Base-by-base conservation (phyloP, 495 filamentous ascomycete species). In the Arthonia radiata region DNA sequence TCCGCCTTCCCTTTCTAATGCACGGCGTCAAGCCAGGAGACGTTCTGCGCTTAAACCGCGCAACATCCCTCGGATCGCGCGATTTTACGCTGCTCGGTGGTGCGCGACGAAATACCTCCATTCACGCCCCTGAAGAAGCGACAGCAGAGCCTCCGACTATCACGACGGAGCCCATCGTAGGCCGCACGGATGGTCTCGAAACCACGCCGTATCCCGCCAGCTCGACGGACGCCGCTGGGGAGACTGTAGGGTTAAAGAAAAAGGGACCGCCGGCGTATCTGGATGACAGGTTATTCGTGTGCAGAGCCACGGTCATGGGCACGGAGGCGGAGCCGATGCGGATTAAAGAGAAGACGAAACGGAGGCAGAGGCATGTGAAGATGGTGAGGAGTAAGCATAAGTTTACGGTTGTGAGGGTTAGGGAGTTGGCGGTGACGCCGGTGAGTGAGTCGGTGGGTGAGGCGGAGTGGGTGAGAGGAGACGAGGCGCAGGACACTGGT, bases 1-100 rank as follows among this genome's bases (percentile, higher is more conserved):
- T 97, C 2, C 77, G 79, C n/a, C 66, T 97, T 23, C 89, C 86
- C n/a, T 94, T 94, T 61, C 64, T 64, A 36, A 80, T 94, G 73
- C 70, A 72, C 15, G 67, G 64, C 15, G 83, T 89, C 1, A 50
- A 59, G 28, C 66, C 79, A 0, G 86, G 86, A 1, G 80, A 92
- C 40, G 48, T 79, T 18, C 52, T 97, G 24, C 75, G 82, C 10
- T 63, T 97, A 25, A 81, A 90, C 49, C 66, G 77, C 13, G 86
- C 78, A 12, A 63, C 58, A 4, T 53, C 61, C 14, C 41, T 97
- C 7, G 86, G 86, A 4, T 81, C 72, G 25, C 61, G 86, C 30
- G 86, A 94, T 38, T 91, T 74, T 51, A 92, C 86, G 17, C 53
- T 93, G 24, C 70, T 78, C 41, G 82, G 48, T 0, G 40, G 40